Percentiles rank a stretch among this genome's conserved stretches.
These are phyloP conservation scores for Umbelopsis ramanniana DNA, from an alignment of 192 early-diverging fungal genomes.

Conservation along the genomic window DNA sequence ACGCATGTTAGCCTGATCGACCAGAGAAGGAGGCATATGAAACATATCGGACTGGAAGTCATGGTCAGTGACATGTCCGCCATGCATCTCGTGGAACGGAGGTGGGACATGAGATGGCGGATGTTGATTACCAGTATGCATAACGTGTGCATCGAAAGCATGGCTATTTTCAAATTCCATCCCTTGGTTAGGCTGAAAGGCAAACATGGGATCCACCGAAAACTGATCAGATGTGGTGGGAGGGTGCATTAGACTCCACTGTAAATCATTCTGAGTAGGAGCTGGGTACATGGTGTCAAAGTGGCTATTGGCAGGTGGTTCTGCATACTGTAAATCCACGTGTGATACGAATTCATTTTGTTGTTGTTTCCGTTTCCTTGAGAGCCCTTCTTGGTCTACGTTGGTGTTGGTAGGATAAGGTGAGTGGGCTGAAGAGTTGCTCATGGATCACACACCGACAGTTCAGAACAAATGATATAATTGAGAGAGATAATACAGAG, in stretches of 20 bases:
- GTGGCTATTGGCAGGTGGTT: constrained; percentile 3
- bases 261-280: constrained; percentile 1
- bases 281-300: constrained; percentile 2
- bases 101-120: not conserved
- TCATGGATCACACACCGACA: constrained; percentile 1
- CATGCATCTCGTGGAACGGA: no score
- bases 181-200: not conserved
- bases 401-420: not conserved
- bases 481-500: not conserved
- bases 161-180: constrained; percentile 21
- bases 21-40: not conserved
- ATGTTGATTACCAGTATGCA: not conserved
- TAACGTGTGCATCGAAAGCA: not conserved
- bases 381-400: constrained; percentile 16
- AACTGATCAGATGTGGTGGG: not conserved
- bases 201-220: constrained; percentile 11
- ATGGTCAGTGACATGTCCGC: no score
- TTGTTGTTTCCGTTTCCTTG: constrained; percentile 11
- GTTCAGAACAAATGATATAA: not conserved
- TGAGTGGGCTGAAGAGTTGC: constrained; percentile 9
- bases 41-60: not conserved
- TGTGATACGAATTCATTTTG: constrained; percentile 18
- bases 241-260: not conserved
- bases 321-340: constrained; percentile 2
- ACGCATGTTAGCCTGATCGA: not conserved